Evolutionary conservation across 441 rosid genomes (phyloP).

Genomic region (Dalechampia spathulata): DNA sequence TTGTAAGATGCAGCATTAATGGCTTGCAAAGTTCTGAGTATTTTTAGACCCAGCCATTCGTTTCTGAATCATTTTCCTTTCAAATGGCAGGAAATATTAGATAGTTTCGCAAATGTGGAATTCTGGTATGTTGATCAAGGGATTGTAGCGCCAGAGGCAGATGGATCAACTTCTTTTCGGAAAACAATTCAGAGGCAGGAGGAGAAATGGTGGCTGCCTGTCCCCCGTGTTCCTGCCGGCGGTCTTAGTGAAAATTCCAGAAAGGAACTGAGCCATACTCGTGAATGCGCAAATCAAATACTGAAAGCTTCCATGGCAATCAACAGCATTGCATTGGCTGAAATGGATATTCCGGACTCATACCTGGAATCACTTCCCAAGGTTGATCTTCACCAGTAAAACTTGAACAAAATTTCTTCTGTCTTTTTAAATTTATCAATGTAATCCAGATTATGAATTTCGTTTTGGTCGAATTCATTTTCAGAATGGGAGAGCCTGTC

Average conservation of each 20-base stretch:
- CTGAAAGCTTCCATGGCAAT: constrained; percentile 96
- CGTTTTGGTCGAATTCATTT: constrained; percentile 13
- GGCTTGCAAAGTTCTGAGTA: constrained; percentile 38
- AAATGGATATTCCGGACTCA: constrained; percentile 90
- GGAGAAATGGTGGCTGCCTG: constrained; percentile 99
- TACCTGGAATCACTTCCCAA: constrained; percentile 84
- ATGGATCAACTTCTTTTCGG: constrained; percentile 67
- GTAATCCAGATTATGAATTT: constrained; percentile 3
- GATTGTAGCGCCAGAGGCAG: constrained; percentile 60
- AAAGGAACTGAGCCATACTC: constrained; percentile 76
- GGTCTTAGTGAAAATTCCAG: constrained; percentile 72
- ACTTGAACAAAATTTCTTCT: not conserved
- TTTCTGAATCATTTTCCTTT: constrained; percentile 10
- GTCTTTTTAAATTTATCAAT: not conserved
- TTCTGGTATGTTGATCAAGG: constrained; percentile 98
- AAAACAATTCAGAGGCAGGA: constrained; percentile 80
- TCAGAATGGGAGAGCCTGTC: constrained; percentile 79
- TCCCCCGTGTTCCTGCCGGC: constrained; percentile 74
- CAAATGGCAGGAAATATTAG: constrained; percentile 65
- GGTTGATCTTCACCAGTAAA: constrained; percentile 28
- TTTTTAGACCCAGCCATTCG: constrained; percentile 40
- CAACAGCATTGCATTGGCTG: constrained; percentile 65
- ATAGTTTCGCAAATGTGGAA: constrained; percentile 61
- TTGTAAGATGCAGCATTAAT: constrained; percentile 46
- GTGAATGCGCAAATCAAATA: constrained; percentile 91